Evolutionary conservation across 441 rosid genomes (phyloP), one percentile per base, ranked within the genome.

Genomic region (Metrosideros polymorpha): DNA sequence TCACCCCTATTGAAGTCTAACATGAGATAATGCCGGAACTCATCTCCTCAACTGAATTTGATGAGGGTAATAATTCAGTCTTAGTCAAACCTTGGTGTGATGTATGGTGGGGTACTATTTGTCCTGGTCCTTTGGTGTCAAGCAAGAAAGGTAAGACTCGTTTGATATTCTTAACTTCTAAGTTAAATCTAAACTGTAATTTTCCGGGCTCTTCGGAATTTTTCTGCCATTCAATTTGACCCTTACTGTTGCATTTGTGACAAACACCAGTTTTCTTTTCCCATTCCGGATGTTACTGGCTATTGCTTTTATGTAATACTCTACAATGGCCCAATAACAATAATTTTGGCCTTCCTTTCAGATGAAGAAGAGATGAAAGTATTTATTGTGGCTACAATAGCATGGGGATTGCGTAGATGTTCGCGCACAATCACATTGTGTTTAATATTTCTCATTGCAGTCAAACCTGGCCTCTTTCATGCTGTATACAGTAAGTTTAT

Each of bases 401-500:
- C 99, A 86, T 98, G 99, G 99, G 99, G 96, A 89, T 89, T 98
- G 88, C 94, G 97, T 82, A 98, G 94, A 94, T 94, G 99, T 91
- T 97, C 98, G 83, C 96, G 98, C 83, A 92, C 98, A 85, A 93
- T 96, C 91, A 93, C 94, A 94, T 92, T 98, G 85, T 88, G 92
- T 75, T 92, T 98, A 89, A 95, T 98, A 90, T 95, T 97, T 89
- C 92, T 98, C 92, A 92, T 97, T 88, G 98, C 99, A 86, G 94
- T 94, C 98, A 96, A 94, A 90, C 99, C 99, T 86, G 99, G 99
- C 87, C 92, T 98, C 90, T 90, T 95, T 91, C 99, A 97, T 92
- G 99, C 99, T 82, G 95, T 95, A 61, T 98, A 98, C 90, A 89
- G 99, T 98, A 94, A 86, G 97, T 90, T 75, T 24, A 24, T 42